A percentile compares a stretch with the other conserved stretches of the same genome.
These are phyloP conservation scores for Paracoccidioides brasiliensis DNA, from an alignment of 2,329 filamentous ascomycete genomes.

Conservation along the genomic window DNA sequence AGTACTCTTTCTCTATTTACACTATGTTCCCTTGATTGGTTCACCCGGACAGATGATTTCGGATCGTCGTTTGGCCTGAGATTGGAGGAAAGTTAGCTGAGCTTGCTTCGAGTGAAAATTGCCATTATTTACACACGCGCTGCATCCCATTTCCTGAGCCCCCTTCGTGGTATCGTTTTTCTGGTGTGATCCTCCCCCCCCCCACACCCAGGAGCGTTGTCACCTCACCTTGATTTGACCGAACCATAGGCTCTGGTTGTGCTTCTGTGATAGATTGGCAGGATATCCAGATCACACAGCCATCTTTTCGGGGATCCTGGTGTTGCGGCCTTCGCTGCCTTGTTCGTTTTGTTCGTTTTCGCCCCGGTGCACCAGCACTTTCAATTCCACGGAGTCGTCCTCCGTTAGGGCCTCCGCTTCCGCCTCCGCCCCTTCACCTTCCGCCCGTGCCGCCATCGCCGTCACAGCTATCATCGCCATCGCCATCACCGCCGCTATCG, in stretches of 20 bases:
- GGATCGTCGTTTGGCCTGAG: background rate
- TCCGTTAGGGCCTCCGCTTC: no score
- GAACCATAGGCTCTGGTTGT: background rate
- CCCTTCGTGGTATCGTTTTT: background rate
- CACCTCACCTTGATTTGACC: background rate
- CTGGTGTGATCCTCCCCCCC: background rate
- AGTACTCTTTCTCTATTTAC: background rate
- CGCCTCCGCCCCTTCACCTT: no score
- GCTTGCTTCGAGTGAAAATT: background rate
- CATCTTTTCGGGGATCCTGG: background rate
- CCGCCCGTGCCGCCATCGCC: no score
- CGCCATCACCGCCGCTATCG: no score
- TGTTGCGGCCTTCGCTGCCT: background rate
- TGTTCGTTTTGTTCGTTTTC: background rate
- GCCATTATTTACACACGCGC: no score
- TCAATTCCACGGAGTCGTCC: no score
- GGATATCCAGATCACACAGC: background rate
- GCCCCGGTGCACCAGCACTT: background rate
- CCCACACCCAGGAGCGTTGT: background rate
- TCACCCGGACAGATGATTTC: background rate
- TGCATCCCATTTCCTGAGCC: no score
- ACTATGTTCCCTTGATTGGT: background rate
- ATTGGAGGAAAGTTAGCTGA: background rate
- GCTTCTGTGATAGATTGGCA: background rate
- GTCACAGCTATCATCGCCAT: no score